Base-by-base conservation (phyloP, 306 rosid species). In the Sindora glabra region DNA sequence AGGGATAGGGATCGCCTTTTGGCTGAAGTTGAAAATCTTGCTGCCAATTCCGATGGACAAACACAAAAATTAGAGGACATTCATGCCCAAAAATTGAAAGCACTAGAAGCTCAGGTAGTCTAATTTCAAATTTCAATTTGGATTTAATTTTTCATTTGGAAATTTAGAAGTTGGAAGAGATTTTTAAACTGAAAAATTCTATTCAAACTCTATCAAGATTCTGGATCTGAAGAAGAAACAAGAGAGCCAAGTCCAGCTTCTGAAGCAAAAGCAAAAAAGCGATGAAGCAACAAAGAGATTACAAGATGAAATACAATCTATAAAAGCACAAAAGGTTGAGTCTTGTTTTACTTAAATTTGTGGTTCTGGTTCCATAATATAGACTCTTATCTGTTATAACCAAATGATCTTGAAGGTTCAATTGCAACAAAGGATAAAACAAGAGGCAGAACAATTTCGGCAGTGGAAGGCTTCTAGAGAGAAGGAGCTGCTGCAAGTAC, bases 391-490 rank as follows among this genome's bases (percentile, higher is more conserved):
- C n/a, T 10, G 17, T 42, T 51, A 48, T 65, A 64, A 56, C 71
- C 42, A 50, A 56, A 49, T 21, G 44, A 25, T 26, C 33, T 74
- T 16, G 46, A 72, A 94, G 99, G 99, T 94, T 75, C 99, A 94
- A 56, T 71, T 94, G 80, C 99, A 94, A 76, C 94, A 94, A 32
- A 89, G 73, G 78, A 94, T 94, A 74, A 94, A 94, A 76, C 99
- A 94, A 82, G 99, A 94, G 70, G 97, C 97, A 6, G 99, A 94
- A 72, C 99, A 94, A 69, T 94, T 94, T 77, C 94, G 99, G 55
- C 99, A 84, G 65, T 94, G 99, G 99, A 94, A 94, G 79, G 99
- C 97, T 34, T 86, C 97, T 47, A 86, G 99, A 76, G 99, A 94
- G 79, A 94, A 94, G 81, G 99, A 94, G 59, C 74, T 94, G 52